These are phyloP conservation scores for Globisporangium uncinulatum DNA, from an alignment of 352 stramenopile species.

Conservation along the genomic window DNA sequence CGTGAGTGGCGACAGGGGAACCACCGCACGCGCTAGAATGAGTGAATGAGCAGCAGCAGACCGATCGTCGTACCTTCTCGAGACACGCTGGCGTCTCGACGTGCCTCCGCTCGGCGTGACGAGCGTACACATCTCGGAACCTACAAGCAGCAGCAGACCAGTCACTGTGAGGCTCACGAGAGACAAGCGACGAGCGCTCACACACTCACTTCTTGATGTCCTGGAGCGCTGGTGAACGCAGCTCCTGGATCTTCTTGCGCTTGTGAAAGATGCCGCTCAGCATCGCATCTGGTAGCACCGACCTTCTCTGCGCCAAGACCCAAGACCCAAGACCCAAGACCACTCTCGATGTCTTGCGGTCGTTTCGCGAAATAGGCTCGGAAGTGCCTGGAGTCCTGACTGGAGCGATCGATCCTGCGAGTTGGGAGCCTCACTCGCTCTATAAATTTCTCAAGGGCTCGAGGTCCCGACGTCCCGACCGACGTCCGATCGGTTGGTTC, in stretches of 20 bases:
- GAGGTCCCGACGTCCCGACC: too few relatives aligned
- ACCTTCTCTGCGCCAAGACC: too few relatives aligned
- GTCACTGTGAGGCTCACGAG: neutral
- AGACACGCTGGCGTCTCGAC: conserved; percentile 66
- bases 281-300: conserved; percentile 22
- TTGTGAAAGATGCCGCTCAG: conserved; percentile 75
- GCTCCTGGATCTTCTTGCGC: conserved; percentile 72
- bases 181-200: neutral
- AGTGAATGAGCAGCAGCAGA: neutral
- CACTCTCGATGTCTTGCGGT: too few relatives aligned
- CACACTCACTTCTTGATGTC: conserved; percentile 61
- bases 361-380: too few relatives aligned
- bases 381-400: too few relatives aligned
- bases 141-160: conserved; percentile 14
- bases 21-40: neutral
- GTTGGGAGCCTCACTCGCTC: too few relatives aligned
- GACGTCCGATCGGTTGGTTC: too few relatives aligned
- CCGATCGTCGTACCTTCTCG: conserved; percentile 33
- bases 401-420: too few relatives aligned
- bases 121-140: conserved; percentile 66
- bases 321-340: too few relatives aligned
- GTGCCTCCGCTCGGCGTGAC: conserved; percentile 47
- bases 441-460: too few relatives aligned
- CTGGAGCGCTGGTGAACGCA: conserved; percentile 65
- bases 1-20: neutral